Evolutionary conservation across 495 filamentous ascomycete species (phyloP).

Genomic region (Penicillium egyptiacum): DNA sequence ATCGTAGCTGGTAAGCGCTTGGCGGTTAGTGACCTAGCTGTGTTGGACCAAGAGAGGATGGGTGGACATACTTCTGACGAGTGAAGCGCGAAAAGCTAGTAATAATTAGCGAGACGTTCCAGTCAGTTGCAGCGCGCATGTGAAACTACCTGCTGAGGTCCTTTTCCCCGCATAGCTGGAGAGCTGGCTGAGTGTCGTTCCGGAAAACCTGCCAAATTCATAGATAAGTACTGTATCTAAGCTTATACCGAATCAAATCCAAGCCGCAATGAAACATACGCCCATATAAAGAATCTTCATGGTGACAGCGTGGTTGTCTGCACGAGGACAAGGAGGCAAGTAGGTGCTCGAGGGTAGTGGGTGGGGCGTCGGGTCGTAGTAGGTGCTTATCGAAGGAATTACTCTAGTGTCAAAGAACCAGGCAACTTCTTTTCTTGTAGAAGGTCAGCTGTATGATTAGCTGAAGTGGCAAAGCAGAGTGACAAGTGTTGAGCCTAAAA

Average conservation of each 20-base stretch:
- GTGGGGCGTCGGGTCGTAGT: neutral
- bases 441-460: conserved; percentile 1
- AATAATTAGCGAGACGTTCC: conserved; percentile 9
- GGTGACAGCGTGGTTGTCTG: conserved; percentile 37
- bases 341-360: conserved; percentile 3
- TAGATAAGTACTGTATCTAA: conserved; percentile 1
- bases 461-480: conserved; percentile 10
- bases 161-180: conserved; percentile 77
- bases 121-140: neutral
- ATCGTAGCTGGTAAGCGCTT: conserved; percentile 40
- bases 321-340: conserved; percentile 12
- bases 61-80: conserved; percentile 54
- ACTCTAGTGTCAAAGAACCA: neutral
- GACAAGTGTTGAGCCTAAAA: conserved; percentile 5
- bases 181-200: conserved; percentile 73
- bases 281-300: conserved; percentile 97
- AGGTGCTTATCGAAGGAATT: neutral
- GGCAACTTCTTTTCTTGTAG: neutral
- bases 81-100: conserved; percentile 75
- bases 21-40: neutral
- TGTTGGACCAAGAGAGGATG: neutral
- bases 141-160: conserved; percentile 60
- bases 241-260: conserved; percentile 5
- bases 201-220: conserved; percentile 64
- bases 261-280: conserved; percentile 50